A percentile compares a stretch with the other conserved stretches of the same genome.
phyloP scores from a whole-genome alignment of 2,329 filamentous ascomycete species.

The Nectriaceae sp. region DNA sequence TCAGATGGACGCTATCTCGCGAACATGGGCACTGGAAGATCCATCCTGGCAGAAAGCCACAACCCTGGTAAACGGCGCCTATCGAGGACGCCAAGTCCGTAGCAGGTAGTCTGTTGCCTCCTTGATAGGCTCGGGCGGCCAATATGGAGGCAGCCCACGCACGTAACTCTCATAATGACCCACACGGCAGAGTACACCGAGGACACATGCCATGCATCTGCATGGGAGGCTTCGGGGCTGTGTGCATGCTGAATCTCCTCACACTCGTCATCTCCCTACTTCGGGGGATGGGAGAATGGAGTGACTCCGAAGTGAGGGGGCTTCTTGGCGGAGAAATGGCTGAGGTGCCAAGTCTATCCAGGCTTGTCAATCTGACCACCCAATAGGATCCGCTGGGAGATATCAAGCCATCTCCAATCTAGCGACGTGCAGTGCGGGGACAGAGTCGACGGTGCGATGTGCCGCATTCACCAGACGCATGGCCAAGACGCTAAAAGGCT shows the following conservation, averaged over 20 bases:
- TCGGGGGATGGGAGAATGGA: neutral
- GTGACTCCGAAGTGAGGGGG: slow-evolving; percentile 11
- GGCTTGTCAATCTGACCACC: slow-evolving; percentile 3
- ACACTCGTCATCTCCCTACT: slow-evolving; percentile 11
- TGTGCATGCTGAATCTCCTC: slow-evolving; percentile 20
- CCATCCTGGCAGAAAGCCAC: slow-evolving; percentile 27
- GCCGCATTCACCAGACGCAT: slow-evolving; percentile 10
- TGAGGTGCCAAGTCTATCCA: neutral
- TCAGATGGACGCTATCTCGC: slow-evolving; percentile 21
- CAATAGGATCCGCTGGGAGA: slow-evolving; percentile 23
- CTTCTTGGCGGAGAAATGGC: slow-evolving; percentile 13
- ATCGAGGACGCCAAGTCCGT: slow-evolving; percentile 22
- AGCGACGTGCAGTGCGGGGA: slow-evolving; percentile 21
- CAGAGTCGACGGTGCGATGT: neutral
- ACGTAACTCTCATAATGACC: slow-evolving; percentile 4
- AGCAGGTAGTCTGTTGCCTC: slow-evolving; percentile 7
- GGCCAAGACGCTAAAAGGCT: slow-evolving; percentile 26
- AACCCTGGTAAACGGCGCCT: slow-evolving; percentile 21
- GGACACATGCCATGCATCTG: neutral
- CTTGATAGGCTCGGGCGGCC: slow-evolving; percentile 8
- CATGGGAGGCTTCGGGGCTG: slow-evolving; percentile 20
- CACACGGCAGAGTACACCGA: slow-evolving; percentile 19
- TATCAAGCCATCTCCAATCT: slow-evolving; percentile 14
- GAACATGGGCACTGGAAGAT: slow-evolving; percentile 22
- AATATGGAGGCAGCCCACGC: neutral